Evolutionary conservation across 1,139 yeast genomes (phyloP).

Genomic region (Suhomyces ambrosiae): DNA sequence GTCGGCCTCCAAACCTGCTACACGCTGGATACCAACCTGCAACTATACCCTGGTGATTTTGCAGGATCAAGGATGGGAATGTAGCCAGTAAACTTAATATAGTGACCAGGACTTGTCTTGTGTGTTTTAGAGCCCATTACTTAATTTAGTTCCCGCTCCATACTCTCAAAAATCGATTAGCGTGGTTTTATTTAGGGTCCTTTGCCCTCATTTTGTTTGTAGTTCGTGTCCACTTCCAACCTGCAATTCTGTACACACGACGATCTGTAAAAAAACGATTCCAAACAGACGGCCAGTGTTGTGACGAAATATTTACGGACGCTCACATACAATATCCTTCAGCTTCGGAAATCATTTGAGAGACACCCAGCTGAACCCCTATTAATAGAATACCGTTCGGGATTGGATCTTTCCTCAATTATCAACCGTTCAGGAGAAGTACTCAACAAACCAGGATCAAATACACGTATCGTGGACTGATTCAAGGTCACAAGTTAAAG

Average conservation of each 20-base stretch:
- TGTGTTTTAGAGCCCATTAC: no score
- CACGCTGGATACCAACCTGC: constrained; percentile 1
- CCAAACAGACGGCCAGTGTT: constrained; percentile 12
- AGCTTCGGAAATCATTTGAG: background rate
- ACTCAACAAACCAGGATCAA: background rate
- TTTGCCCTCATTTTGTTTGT: background rate
- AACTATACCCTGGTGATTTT: no score
- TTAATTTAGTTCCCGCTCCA: no score
- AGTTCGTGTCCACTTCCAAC: constrained; percentile 12
- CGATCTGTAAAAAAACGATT: constrained; percentile 14
- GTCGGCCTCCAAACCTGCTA: constrained; percentile 1
- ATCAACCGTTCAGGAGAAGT: background rate
- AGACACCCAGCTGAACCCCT: constrained; percentile 1
- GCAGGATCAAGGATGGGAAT: no score
- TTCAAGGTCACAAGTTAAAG: background rate
- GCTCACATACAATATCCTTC: constrained; percentile 4
- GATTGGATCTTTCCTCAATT: background rate
- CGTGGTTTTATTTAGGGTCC: no score
- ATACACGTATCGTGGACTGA: constrained; percentile 1
- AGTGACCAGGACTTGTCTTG: no score
- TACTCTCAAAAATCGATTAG: no score
- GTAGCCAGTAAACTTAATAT: no score
- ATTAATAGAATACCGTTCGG: background rate
- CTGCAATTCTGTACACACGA: constrained; percentile 14
- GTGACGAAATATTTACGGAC: constrained; percentile 11